These are phyloP conservation scores for Opeltia flavorubescens DNA, from an alignment of 495 filamentous ascomycete species.

Conservation along the genomic window DNA sequence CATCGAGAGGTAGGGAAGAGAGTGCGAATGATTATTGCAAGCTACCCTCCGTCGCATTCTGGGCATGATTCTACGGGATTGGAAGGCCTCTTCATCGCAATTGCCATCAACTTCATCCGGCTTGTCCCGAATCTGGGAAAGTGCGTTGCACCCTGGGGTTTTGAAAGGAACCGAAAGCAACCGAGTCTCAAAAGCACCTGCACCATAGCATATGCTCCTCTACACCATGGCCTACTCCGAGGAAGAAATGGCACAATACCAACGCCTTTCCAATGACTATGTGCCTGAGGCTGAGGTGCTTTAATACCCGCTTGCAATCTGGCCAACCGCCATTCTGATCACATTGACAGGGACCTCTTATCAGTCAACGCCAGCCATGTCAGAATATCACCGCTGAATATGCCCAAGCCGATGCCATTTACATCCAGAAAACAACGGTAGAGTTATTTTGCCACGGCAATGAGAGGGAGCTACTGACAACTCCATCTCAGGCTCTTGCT, in stretches of 20 bases:
- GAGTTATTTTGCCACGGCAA: constrained; percentile 4
- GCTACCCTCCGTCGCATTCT: background rate
- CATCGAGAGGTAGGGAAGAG: too few relatives aligned
- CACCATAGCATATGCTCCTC: background rate
- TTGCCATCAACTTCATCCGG: background rate
- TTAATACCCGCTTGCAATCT: constrained; percentile 2
- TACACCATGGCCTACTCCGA: constrained; percentile 11
- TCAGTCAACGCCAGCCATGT: constrained; percentile 65
- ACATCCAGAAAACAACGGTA: constrained; percentile 75
- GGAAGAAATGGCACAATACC: constrained; percentile 39
- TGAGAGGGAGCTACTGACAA: constrained; percentile 10
- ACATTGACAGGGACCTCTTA: constrained; percentile 56
- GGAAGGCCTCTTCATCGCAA: background rate
- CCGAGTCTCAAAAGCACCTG: background rate
- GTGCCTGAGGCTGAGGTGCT: constrained; percentile 50
- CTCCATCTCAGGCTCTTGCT: constrained; percentile 49
- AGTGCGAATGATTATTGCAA: constrained; percentile 1
- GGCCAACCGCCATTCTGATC: constrained; percentile 13
- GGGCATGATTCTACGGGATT: background rate
- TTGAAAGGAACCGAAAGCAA: background rate
- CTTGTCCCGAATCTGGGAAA: background rate
- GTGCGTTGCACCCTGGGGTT: background rate
- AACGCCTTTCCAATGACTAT: constrained; percentile 45
- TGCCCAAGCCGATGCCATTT: constrained; percentile 76
- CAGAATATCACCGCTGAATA: constrained; percentile 74